These are phyloP conservation scores for Dendrocalamus sinicus DNA, from an alignment of 176 grass and related monocot genomes.

Conservation along the genomic window DNA sequence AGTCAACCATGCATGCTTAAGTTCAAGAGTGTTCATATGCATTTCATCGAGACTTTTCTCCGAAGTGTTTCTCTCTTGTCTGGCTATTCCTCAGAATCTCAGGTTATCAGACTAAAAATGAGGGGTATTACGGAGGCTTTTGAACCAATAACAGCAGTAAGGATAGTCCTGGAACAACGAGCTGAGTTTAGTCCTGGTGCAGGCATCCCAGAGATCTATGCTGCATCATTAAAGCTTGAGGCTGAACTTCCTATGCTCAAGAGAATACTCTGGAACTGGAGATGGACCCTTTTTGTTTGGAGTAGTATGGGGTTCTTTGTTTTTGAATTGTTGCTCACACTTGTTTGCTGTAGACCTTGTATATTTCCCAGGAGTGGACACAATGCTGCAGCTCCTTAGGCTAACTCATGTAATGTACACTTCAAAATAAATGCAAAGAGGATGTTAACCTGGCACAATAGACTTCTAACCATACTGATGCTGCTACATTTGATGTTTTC, in stretches of 20 bases:
- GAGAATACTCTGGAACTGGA: conserved; percentile 86
- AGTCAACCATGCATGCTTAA: conserved; percentile 89
- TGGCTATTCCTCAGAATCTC: conserved; percentile 83
- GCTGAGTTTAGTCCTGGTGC: conserved; percentile 70
- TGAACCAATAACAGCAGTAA: conserved; percentile 65
- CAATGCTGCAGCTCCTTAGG: conserved; percentile 35
- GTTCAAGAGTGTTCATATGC: conserved; percentile 93
- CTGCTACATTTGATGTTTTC: neutral
- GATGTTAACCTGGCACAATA: neutral
- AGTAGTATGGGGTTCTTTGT: conserved; percentile 73
- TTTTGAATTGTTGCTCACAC: conserved; percentile 59
- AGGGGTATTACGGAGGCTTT: conserved; percentile 59
- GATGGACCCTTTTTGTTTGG: conserved; percentile 93
- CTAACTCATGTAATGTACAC: conserved; percentile 33
- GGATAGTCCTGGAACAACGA: conserved; percentile 78
- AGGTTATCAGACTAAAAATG: conserved; percentile 77
- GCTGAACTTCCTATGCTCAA: conserved; percentile 80
- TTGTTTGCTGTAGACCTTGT: conserved; percentile 78
- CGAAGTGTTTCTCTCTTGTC: conserved; percentile 66
- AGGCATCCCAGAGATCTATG: conserved; percentile 88
- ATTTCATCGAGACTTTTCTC: conserved; percentile 80
- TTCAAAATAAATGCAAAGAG: conserved; percentile 45
- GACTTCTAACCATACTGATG: conserved; percentile 2
- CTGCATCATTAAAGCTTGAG: conserved; percentile 68
- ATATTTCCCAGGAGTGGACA: conserved; percentile 64